Conservation (phyloP, 2,329 filamentous ascomycete species). For the Xylariomycetidae sp. region DNA sequence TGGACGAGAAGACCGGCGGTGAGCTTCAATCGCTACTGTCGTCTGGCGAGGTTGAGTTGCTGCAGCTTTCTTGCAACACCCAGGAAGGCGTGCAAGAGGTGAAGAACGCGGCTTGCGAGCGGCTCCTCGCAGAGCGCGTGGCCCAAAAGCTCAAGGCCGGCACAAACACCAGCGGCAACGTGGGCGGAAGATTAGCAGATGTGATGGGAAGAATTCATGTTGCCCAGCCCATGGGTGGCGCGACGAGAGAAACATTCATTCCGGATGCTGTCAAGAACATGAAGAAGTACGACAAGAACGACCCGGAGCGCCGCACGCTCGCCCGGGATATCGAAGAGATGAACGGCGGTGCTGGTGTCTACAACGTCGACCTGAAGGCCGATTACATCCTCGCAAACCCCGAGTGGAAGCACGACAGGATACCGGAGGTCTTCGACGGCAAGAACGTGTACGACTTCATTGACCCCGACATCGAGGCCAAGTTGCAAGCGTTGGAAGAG, state of each 20-base stretch:
- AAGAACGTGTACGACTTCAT: constrained; percentile 98
- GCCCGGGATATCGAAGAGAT: constrained; percentile 86
- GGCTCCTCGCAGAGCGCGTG: constrained; percentile 86
- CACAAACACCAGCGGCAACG: constrained; percentile 67
- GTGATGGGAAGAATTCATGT: constrained; percentile 94
- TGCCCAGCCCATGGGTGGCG: constrained; percentile 81
- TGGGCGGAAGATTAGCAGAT: constrained; percentile 78
- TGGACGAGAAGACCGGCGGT: constrained; percentile 71
- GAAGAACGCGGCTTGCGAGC: constrained; percentile 91
- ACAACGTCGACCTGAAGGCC: constrained; percentile 85
- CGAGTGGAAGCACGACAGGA: constrained; percentile 94
- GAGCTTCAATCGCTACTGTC: constrained; percentile 76
- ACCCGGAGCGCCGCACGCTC: constrained; percentile 75
- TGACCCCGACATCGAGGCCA: constrained; percentile 92
- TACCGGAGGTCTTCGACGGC: constrained; percentile 89
- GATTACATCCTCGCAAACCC: constrained; percentile 83
- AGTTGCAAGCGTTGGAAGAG: constrained; percentile 84
- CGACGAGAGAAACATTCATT: constrained; percentile 75
- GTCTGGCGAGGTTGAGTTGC: constrained; percentile 82
- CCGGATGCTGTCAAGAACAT: constrained; percentile 74
- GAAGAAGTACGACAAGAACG: constrained; percentile 85
- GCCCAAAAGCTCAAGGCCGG: constrained; percentile 94
- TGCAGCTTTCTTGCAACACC: constrained; percentile 92
- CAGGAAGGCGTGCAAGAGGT: constrained; percentile 90
- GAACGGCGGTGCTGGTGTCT: constrained; percentile 92